These are phyloP conservation scores for Alternaria alternata DNA, from an alignment of 2,329 filamentous ascomycete species.

Conservation along the genomic window DNA sequence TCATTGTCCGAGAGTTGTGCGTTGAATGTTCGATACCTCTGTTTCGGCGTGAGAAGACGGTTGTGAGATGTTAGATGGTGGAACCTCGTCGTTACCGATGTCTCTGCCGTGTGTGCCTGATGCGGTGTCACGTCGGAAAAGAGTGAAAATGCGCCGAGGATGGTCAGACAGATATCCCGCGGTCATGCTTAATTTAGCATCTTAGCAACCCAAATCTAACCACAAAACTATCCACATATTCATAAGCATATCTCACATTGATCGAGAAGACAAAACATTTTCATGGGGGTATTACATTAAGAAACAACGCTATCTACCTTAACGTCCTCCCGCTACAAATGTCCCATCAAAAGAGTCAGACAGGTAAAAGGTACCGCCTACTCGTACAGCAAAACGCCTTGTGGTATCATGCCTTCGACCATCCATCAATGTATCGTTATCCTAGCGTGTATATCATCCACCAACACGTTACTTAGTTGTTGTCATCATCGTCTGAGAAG, in stretches of 20 bases:
- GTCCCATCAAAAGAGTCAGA: constrained; percentile 8
- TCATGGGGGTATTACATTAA: constrained; percentile 20
- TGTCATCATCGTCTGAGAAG: constrained; percentile 73
- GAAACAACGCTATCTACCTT: constrained; percentile 19
- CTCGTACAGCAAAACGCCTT: constrained; percentile 22
- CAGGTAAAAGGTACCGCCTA: constrained; percentile 4
- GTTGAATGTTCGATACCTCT: not conserved
- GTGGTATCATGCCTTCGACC: constrained; percentile 31
- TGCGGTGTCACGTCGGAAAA: constrained; percentile 5
- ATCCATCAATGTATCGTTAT: constrained; percentile 17
- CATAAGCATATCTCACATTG: not conserved
- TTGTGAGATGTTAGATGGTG: not conserved
- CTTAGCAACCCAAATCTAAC: not conserved
- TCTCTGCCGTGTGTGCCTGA: constrained; percentile 1
- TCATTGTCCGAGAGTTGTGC: constrained; percentile 11
- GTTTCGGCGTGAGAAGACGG: not conserved
- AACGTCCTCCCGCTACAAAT: constrained; percentile 9
- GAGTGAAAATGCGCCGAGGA: not conserved
- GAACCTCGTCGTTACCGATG: not conserved
- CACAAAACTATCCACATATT: not conserved
- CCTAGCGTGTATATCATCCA: constrained; percentile 13
- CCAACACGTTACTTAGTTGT: constrained; percentile 29
- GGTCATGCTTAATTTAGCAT: not conserved
- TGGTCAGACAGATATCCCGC: not conserved
- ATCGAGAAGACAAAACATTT: not conserved